These are phyloP conservation scores for Cupressus sempervirens DNA, from an alignment of 75 land plant genomes.

Conservation along the genomic window DNA sequence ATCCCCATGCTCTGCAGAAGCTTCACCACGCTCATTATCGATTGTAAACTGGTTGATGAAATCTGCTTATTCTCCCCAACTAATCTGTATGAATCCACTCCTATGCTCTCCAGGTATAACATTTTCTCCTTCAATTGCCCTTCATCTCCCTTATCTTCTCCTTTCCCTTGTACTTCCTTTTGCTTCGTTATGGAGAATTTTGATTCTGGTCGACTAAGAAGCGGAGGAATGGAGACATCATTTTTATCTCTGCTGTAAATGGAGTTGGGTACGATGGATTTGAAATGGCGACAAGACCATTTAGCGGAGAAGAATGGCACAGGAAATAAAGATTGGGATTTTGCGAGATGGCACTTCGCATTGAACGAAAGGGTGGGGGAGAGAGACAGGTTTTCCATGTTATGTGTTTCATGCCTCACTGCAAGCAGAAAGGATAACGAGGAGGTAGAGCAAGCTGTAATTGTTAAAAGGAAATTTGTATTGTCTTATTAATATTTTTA, in stretches of 20 bases:
- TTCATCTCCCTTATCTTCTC: background rate
- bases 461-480: too few species aligned
- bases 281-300: background rate
- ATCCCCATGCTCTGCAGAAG: slow-evolving; percentile 60
- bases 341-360: background rate
- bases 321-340: background rate
- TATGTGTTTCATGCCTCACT: background rate
- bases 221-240: background rate
- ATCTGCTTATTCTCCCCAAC: slow-evolving; percentile 45
- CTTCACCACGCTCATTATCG: slow-evolving; percentile 49
- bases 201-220: background rate
- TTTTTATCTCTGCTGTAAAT: background rate
- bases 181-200: background rate
- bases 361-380: background rate
- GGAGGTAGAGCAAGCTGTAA: too few species aligned
- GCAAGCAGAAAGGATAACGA: background rate
- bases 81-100: slow-evolving; percentile 49
- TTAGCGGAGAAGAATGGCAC: background rate
- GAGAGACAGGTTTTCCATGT: background rate
- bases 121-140: background rate
- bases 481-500: too few species aligned
- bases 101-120: slow-evolving; percentile 53
- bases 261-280: background rate
- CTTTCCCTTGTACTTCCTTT: background rate
- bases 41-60: slow-evolving; percentile 32